Base-by-base conservation (phyloP, 257 asterid species). In the Mitragyna speciosa region DNA sequence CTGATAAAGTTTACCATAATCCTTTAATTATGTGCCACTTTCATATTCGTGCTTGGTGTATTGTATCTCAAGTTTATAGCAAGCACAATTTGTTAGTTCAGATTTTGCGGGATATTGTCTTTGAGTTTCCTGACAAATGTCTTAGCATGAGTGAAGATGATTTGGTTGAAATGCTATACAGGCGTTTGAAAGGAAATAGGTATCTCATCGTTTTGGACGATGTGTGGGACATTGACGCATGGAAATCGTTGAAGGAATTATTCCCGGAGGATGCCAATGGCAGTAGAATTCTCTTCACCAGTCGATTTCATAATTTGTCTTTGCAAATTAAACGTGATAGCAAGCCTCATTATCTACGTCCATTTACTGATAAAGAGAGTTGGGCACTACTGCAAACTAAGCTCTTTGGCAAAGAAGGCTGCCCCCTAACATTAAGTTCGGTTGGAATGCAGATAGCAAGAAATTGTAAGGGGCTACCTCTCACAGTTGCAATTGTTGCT, bases 211-310 rank as follows among this genome's bases (percentile, higher is more conserved):
- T 70, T 16, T 41, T 79, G 75, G 82, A 79, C 14, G 82, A 79
- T 28, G 15, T 79, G 31, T 70, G 82, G 77, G 76, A 72, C 30
- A 26, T 31, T 5, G 28, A 20, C 9, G 72, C 76, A 30, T 79
- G 72, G 82, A 16, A 58, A 0, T 30, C 9, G 9, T 30, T 70
- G 16, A 49, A 20, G 3, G 1, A 24, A 0, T 70, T 72, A 41
- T 71, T 79, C 24, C 77, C 72, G 58, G 14, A 79, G 30, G 77
- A 70, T 31, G 24, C 2, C 0, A 58, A 43, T 3, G 48, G 70
- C 17, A 78, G 71, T 19, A 56, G 77, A 52, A 63, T 88, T 77
- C 1, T 88, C 36, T 22, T 85, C 14, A 84, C 87, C 19, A 75
- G 75, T 69, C 75, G 87, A 76, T 17, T 81, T 9, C 17, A 31